A percentile compares a stretch with the other conserved stretches of the same genome.
Conservation (phyloP, 768 basidiomycete species). For the Termitomyces sp. region DNA sequence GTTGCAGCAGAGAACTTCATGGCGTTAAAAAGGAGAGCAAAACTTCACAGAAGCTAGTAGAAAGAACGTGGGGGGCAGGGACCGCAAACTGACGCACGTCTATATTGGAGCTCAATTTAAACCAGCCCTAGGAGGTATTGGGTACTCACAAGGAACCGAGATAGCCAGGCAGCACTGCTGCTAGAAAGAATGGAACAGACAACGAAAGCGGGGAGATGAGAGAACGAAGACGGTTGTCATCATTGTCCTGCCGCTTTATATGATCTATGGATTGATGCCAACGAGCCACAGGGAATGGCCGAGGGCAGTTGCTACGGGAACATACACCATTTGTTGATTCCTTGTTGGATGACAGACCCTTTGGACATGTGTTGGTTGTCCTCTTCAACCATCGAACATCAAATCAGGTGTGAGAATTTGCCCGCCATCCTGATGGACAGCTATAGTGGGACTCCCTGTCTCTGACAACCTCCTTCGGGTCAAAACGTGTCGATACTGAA, state of each 20-base stretch:
- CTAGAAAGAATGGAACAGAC: conserved; percentile 27
- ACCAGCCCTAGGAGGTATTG: not conserved
- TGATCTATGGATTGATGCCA: not conserved
- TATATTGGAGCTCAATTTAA: not conserved
- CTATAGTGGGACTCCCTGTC: too few relatives aligned
- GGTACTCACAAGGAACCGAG: conserved; percentile 24
- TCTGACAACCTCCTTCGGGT: not conserved
- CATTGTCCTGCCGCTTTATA: conserved; percentile 15
- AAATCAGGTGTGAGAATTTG: not conserved
- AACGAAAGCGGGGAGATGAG: conserved; percentile 23
- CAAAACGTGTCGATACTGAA: not conserved
- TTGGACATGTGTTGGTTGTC: conserved; percentile 13
- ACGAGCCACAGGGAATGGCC: conserved; percentile 5
- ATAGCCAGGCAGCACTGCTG: conserved; percentile 56
- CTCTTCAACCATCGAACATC: not conserved
- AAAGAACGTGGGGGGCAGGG: conserved; percentile 31
- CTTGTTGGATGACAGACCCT: not conserved
- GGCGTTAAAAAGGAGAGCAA: conserved; percentile 25
- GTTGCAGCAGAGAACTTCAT: conserved; percentile 53
- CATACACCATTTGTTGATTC: conserved; percentile 3
- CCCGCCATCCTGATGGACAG: too few relatives aligned
- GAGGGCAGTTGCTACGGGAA: conserved; percentile 25
- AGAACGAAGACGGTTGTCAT: conserved; percentile 15
- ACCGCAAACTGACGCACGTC: conserved; percentile 29
- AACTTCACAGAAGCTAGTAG: conserved; percentile 50